Evolutionary conservation across 179 eudicot species (phyloP).

Genomic region (Spergularia azorica): DNA sequence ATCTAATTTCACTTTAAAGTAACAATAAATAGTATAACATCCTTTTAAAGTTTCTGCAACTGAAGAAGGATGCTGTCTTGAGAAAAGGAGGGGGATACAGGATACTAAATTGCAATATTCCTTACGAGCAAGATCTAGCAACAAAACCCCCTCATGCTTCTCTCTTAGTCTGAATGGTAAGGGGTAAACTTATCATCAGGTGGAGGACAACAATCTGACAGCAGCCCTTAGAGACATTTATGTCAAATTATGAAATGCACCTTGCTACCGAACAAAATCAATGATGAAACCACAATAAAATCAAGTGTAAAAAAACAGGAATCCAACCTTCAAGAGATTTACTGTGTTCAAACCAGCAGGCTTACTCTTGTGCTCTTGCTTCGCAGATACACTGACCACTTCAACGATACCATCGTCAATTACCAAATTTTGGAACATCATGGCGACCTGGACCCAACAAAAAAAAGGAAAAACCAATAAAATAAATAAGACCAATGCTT

Average conservation of each 20-base stretch:
- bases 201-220: background rate
- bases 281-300: background rate
- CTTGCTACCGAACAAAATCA: background rate
- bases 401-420: conserved; percentile 65
- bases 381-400: conserved; percentile 60
- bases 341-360: conserved; percentile 97
- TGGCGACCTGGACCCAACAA: conserved; percentile 51
- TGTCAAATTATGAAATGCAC: too few relatives aligned
- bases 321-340: conserved; percentile 78
- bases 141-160: too few relatives aligned
- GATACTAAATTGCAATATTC: background rate
- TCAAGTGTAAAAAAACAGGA: background rate
- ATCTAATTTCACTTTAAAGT: background rate
- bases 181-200: background rate
- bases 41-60: background rate
- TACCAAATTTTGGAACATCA: conserved; percentile 77
- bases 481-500: background rate
- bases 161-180: background rate
- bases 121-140: background rate
- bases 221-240: background rate
- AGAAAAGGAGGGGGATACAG: background rate
- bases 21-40: background rate
- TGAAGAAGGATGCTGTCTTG: background rate
- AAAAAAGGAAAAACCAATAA: background rate
- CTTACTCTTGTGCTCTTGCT: conserved; percentile 84